phyloP scores from a whole-genome alignment of 345 rosid genomes.

The Lagerstroemia speciosa region DNA sequence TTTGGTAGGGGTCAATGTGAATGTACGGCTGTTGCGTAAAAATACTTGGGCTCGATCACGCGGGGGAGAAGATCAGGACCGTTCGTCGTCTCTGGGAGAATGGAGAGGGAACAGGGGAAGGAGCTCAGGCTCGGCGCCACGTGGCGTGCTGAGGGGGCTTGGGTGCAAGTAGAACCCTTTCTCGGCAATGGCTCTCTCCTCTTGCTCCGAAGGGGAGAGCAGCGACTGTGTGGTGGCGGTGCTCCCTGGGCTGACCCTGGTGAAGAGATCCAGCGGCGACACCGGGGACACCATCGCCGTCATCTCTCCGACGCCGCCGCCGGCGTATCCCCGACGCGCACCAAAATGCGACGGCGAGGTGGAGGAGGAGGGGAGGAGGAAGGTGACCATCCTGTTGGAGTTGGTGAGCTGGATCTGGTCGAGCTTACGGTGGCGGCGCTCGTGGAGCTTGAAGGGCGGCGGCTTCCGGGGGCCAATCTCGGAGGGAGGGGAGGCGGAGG shows the following conservation, averaged over 20 bases:
- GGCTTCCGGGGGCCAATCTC: slow-evolving; percentile 21
- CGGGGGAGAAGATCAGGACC: too few relatives aligned
- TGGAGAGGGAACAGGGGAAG: slow-evolving; percentile 63
- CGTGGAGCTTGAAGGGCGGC: slow-evolving; percentile 73
- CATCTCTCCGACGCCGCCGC: neutral
- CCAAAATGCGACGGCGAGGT: neutral
- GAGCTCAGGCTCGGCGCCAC: slow-evolving; percentile 48
- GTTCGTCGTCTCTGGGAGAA: slow-evolving; percentile 34
- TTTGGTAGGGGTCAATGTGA: too few relatives aligned
- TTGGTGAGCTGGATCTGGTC: slow-evolving; percentile 48
- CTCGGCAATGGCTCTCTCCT: slow-evolving; percentile 47
- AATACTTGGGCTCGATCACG: too few relatives aligned
- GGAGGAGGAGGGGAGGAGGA: slow-evolving; percentile 4
- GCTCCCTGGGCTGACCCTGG: slow-evolving; percentile 21
- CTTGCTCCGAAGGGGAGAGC: slow-evolving; percentile 21
- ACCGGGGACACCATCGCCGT: slow-evolving; percentile 50
- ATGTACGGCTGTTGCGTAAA: too few relatives aligned
- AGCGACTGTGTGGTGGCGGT: slow-evolving; percentile 11
- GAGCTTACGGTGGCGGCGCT: slow-evolving; percentile 67
- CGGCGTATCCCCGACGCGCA: slow-evolving; percentile 1
- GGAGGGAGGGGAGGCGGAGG: neutral
- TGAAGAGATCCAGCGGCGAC: slow-evolving; percentile 52
- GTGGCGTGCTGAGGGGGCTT: slow-evolving; percentile 36
- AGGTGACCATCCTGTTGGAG: slow-evolving; percentile 10
- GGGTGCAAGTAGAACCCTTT: slow-evolving; percentile 68